These are phyloP conservation scores for Apiotrichum montevideense DNA, from an alignment of 1,284 basidiomycete genomes.

Conservation along the genomic window DNA sequence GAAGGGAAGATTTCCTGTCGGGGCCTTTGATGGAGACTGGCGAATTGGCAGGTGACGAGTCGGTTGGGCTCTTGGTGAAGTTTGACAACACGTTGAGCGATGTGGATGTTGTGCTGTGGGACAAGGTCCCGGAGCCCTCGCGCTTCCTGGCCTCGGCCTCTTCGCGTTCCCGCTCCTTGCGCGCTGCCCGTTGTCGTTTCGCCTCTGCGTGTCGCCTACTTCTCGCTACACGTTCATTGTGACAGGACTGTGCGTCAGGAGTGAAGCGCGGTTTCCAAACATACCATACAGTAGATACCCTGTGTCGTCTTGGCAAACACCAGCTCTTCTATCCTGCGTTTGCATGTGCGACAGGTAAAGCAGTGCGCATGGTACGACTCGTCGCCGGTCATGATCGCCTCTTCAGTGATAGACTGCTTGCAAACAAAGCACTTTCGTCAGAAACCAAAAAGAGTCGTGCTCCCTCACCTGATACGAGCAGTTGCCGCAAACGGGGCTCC, in stretches of 20 bases:
- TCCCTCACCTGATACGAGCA: slow-evolving; percentile 72
- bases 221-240: slow-evolving; percentile 90
- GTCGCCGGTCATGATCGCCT: slow-evolving; percentile 98
- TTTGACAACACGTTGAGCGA: slow-evolving; percentile 13
- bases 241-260: slow-evolving; percentile 56
- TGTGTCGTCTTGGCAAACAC: slow-evolving; percentile 98
- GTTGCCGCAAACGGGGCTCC: slow-evolving; percentile 91
- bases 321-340: slow-evolving; percentile 90
- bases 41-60: not conserved
- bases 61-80: not conserved
- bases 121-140: not conserved
- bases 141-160: slow-evolving; percentile 17
- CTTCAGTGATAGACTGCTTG: slow-evolving; percentile 83
- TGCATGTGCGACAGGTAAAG: slow-evolving; percentile 95
- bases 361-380: slow-evolving; percentile 98
- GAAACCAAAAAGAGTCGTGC: not conserved
- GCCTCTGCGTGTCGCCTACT: slow-evolving; percentile 81
- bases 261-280: slow-evolving; percentile 4
- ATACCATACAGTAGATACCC: slow-evolving; percentile 94
- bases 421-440: slow-evolving; percentile 68
- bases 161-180: slow-evolving; percentile 39
- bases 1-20: slow-evolving; percentile 4
- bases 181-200: slow-evolving; percentile 49
- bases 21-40: slow-evolving; percentile 1
- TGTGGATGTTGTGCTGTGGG: slow-evolving; percentile 10